phyloP scores from a whole-genome alignment of 2,329 filamentous ascomycete species.

The Phyllosticta citriasiana region DNA sequence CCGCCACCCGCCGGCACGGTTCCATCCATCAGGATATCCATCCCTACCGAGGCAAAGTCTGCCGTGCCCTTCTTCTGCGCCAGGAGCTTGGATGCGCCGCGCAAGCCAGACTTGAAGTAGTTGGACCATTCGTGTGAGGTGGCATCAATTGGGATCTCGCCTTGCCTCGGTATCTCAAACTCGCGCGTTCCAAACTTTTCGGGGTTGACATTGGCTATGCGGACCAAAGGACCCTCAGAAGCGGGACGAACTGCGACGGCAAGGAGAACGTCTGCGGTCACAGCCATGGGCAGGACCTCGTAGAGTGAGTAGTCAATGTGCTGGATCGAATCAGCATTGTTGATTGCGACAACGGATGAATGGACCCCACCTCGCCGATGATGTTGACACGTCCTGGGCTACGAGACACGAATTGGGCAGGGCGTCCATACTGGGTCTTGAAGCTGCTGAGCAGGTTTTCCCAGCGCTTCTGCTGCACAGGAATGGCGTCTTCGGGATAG shows the following conservation, averaged over 20 bases:
- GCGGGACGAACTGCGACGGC: constrained; percentile 56
- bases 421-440: constrained; percentile 55
- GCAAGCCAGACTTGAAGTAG: constrained; percentile 90
- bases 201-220: constrained; percentile 68
- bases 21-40: constrained; percentile 85
- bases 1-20: constrained; percentile 88
- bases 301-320: constrained; percentile 99
- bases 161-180: constrained; percentile 58
- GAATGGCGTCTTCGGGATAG: constrained; percentile 65
- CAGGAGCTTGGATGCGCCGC: constrained; percentile 70
- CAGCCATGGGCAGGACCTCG: constrained; percentile 89
- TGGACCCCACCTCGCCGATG: constrained; percentile 63
- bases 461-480: constrained; percentile 64
- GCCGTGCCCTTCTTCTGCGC: constrained; percentile 51
- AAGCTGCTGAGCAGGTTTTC: constrained; percentile 62
- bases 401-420: constrained; percentile 72
- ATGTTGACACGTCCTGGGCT: constrained; percentile 95
- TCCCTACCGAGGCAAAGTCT: constrained; percentile 58
- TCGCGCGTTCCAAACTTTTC: constrained; percentile 65
- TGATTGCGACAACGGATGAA: not conserved
- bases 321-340: constrained; percentile 20
- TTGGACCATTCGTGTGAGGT: constrained; percentile 90
- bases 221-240: constrained; percentile 52
- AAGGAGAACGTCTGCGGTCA: constrained; percentile 81
- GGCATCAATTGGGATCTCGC: constrained; percentile 61